Base-by-base conservation (phyloP, 176 grass and related monocot genomes). In the Aegilops tauschii region DNA sequence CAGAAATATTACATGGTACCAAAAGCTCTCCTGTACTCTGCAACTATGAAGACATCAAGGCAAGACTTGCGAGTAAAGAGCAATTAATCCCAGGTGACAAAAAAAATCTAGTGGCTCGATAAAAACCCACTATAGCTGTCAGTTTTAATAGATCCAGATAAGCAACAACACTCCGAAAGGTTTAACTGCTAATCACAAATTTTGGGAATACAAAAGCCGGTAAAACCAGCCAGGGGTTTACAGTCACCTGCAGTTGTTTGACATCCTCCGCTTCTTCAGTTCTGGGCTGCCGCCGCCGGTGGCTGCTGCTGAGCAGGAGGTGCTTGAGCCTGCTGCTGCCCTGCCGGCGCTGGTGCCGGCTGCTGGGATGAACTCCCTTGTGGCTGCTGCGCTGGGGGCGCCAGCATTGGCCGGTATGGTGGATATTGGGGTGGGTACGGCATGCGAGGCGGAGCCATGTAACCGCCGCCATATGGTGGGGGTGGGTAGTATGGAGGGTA, bases 381-480 rank as follows among this genome's bases (percentile, higher is more conserved):
- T 31, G 61, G 12, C 29, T 92, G 95, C 23, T 92, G 95, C 2
- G 54, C 64, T 28, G 86, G 83, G 20, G 65, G 88, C 1, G 76
- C 79, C 32, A 91, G 68, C 79, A 88, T 88, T 0, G 90, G 83
- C 79, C 92, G 93, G 58, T 96, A 94, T 34, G 90, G 94, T 11
- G 90, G 88, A 87, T 94, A 89, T 65, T 89, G 90, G 2, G 93
- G 93, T 58, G 90, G 82, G 61, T 94, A 96, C 25, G 82, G 84
- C 90, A 92, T 86, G 76, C 63, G 95, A 30, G 89, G 91, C n/a
- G 92, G 93, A 4, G 70, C 76, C 83, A 91, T 87, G 75, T 90
- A 95, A 49, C 90, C 86, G 6, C 89, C 88, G 9, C 90, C 83
- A 11, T 92, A 94, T 23, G 87, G 90, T 21, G 54, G 54, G 4